These are phyloP conservation scores for Rubia balearica DNA, from an alignment of 305 asterid genomes.

Conservation along the genomic window DNA sequence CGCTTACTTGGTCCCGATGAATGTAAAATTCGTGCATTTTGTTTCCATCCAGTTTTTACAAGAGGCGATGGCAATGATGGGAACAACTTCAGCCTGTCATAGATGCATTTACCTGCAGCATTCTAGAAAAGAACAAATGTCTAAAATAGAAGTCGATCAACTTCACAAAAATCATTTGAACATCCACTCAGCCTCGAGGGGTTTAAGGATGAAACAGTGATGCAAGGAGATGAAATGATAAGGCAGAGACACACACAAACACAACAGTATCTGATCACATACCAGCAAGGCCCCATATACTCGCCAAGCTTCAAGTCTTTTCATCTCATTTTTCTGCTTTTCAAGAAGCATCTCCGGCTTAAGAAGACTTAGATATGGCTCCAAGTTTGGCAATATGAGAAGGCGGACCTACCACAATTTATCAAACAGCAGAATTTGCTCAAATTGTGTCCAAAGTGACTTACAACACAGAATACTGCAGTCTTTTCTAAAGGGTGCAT, in stretches of 20 bases:
- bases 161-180: background rate
- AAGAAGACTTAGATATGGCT: conserved; percentile 19
- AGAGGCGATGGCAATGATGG: conserved; percentile 16
- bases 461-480: background rate
- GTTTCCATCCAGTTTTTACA: conserved; percentile 11
- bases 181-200: background rate
- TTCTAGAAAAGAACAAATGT: conserved; percentile 2
- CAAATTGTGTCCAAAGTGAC: background rate
- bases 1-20: conserved; percentile 9
- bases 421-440: background rate
- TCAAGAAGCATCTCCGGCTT: conserved; percentile 21
- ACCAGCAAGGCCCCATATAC: conserved; percentile 22
- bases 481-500: too few relatives aligned
- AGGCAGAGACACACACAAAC: background rate
- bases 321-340: conserved; percentile 21
- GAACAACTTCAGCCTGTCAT: conserved; percentile 17
- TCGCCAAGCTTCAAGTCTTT: conserved; percentile 21
- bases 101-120: conserved; percentile 18
- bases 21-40: conserved; percentile 7
- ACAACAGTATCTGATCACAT: background rate
- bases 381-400: conserved; percentile 17
- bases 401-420: conserved; percentile 15
- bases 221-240: background rate
- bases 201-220: background rate
- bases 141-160: background rate